These are phyloP conservation scores for Prototheca cutis DNA, from an alignment of 163 green algal genomes.

Conservation along the genomic window DNA sequence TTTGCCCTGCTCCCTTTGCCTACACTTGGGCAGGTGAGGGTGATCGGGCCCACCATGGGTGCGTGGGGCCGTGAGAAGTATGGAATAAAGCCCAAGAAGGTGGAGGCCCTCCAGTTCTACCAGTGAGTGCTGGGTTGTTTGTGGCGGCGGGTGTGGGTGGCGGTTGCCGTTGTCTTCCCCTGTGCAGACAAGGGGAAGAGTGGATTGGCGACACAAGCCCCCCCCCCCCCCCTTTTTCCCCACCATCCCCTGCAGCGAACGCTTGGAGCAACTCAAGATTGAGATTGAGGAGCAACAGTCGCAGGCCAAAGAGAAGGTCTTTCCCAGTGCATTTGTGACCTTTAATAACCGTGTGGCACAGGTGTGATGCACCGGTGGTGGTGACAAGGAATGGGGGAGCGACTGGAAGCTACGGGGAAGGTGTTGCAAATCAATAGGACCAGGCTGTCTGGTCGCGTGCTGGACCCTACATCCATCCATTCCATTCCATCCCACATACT, in stretches of 20 bases:
- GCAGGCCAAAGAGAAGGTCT: slow-evolving; percentile 5
- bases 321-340: slow-evolving; percentile 37
- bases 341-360: slow-evolving; percentile 25
- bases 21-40: slow-evolving; percentile 15
- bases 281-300: slow-evolving; percentile 22
- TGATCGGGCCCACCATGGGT: slow-evolving; percentile 22
- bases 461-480: too few relatives aligned
- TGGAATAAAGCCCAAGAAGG: slow-evolving; percentile 36
- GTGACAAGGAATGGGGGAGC: too few relatives aligned
- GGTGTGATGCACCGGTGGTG: too few relatives aligned
- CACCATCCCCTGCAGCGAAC: slow-evolving; percentile 3
- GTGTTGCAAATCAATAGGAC: too few relatives aligned
- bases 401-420: too few relatives aligned
- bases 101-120: slow-evolving; percentile 41
- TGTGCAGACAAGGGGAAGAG: too few relatives aligned
- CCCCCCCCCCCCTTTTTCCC: not conserved
- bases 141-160: slow-evolving; percentile 1
- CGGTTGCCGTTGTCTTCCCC: too few relatives aligned
- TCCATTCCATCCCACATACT: too few relatives aligned
- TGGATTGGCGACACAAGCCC: too few relatives aligned
- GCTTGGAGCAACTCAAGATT: slow-evolving; percentile 29
- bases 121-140: slow-evolving; percentile 1
- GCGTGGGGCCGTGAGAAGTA: slow-evolving; percentile 35
- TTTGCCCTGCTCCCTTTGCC: too few relatives aligned
- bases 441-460: too few relatives aligned